phyloP scores from a whole-genome alignment of 2,329 filamentous ascomycete species.

The Pleoardoris graminearum region DNA sequence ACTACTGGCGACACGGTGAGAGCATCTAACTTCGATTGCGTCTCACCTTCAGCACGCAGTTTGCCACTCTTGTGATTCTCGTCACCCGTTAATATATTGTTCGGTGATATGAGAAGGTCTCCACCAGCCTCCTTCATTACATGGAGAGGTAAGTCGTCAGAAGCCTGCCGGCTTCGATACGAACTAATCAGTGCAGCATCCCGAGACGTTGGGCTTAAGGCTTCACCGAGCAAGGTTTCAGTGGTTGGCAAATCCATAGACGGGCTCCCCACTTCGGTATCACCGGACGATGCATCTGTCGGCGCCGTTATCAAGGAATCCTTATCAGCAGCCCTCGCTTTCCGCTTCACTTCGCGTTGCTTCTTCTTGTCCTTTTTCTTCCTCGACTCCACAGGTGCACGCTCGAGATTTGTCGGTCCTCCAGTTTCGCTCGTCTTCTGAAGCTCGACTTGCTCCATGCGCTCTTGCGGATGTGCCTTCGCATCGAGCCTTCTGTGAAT shows the following conservation, averaged over 20 bases:
- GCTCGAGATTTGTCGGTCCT: background rate
- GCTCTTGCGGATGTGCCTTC: background rate
- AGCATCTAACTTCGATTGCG: too few relatives aligned
- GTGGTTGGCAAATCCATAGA: background rate
- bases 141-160: too few relatives aligned
- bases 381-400: conserved; percentile 15
- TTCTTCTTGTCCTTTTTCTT: conserved; percentile 34
- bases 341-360: conserved; percentile 22
- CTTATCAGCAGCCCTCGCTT: conserved; percentile 18
- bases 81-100: too few relatives aligned
- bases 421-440: background rate
- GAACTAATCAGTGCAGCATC: too few relatives aligned
- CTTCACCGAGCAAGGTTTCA: background rate
- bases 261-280: background rate
- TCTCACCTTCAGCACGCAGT: too few relatives aligned
- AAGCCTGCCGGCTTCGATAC: too few relatives aligned
- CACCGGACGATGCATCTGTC: background rate
- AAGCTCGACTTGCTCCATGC: background rate
- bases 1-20: too few relatives aligned
- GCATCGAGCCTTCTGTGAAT: background rate
- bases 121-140: too few relatives aligned
- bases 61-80: too few relatives aligned
- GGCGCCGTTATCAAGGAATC: background rate
- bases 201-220: too few relatives aligned
- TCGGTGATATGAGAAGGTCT: too few relatives aligned